These are phyloP conservation scores for Helichrysum umbraculigerum DNA, from an alignment of 129 eudicot genomes.

Conservation along the genomic window DNA sequence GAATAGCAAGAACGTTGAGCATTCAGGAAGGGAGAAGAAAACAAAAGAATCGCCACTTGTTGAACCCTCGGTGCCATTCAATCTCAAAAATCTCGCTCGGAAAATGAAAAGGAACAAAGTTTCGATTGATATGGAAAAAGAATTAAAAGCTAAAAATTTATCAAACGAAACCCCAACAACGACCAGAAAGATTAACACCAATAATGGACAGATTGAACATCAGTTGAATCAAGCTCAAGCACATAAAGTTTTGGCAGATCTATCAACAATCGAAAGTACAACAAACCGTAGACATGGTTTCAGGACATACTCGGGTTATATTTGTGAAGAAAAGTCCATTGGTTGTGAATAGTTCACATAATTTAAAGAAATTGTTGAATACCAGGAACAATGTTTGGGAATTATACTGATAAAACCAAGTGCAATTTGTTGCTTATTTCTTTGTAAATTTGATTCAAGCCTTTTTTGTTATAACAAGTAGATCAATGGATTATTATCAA, in stretches of 20 bases:
- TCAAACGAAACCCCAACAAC: conserved; percentile 16
- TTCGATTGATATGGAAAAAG: conserved; percentile 32
- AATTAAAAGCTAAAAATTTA: conserved; percentile 13
- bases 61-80: conserved; percentile 20
- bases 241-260: conserved; percentile 33
- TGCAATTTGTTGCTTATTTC: too few species aligned
- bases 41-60: conserved; percentile 29
- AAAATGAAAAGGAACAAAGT: conserved; percentile 27
- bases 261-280: conserved; percentile 21
- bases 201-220: conserved; percentile 18
- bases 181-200: too few species aligned
- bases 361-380: too few species aligned
- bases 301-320: too few species aligned
- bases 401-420: too few species aligned
- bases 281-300: conserved; percentile 5
- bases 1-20: conserved; percentile 16
- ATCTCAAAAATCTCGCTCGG: conserved; percentile 27
- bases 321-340: too few species aligned
- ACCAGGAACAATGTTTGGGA: too few species aligned
- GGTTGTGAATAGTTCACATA: too few species aligned
- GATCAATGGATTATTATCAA: too few species aligned
- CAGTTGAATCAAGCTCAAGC: conserved; percentile 33
- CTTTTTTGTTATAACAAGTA: too few species aligned
- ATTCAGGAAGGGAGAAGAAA: conserved; percentile 31
- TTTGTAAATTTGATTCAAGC: too few species aligned